Percentiles rank a stretch among this genome's conserved stretches.
phyloP scores from a whole-genome alignment of 345 rosid species.

The Alliaria petiolata region DNA sequence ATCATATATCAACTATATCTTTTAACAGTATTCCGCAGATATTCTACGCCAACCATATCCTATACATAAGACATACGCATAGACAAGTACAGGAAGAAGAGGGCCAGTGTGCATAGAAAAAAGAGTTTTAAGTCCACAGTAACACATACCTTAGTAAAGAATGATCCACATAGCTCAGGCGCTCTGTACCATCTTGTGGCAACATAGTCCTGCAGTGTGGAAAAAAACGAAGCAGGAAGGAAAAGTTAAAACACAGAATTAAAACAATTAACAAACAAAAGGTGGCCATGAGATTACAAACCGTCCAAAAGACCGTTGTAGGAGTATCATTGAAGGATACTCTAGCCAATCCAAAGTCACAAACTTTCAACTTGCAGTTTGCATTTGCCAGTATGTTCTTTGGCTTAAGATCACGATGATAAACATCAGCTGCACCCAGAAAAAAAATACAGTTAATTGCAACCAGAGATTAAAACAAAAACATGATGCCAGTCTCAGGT shows the following conservation, averaged over 20 bases:
- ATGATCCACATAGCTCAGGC: constrained; percentile 95
- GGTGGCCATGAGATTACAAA: constrained; percentile 26
- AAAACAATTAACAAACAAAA: background rate
- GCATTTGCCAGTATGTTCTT: constrained; percentile 97
- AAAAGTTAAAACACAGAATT: background rate
- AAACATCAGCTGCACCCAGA: constrained; percentile 68
- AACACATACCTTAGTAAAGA: constrained; percentile 75
- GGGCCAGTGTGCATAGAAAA: background rate
- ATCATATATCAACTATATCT: background rate
- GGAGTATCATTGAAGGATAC: constrained; percentile 86
- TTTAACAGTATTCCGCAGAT: background rate
- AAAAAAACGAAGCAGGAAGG: background rate
- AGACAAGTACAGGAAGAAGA: background rate
- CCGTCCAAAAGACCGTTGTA: constrained; percentile 91
- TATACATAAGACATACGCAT: background rate
- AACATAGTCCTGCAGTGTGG: constrained; percentile 71
- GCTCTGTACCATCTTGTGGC: constrained; percentile 99
- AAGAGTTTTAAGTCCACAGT: background rate
- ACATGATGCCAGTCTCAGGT: background rate
- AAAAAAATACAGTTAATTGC: background rate
- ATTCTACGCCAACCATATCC: constrained; percentile 8
- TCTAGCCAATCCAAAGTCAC: constrained; percentile 94
- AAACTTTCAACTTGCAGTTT: constrained; percentile 92
- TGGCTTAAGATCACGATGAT: constrained; percentile 97
- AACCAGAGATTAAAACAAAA: background rate